A percentile compares a stretch with the other conserved stretches of the same genome.
These are phyloP conservation scores for Sonneratia caseolaris DNA, from an alignment of 345 rosid genomes.

Conservation along the genomic window DNA sequence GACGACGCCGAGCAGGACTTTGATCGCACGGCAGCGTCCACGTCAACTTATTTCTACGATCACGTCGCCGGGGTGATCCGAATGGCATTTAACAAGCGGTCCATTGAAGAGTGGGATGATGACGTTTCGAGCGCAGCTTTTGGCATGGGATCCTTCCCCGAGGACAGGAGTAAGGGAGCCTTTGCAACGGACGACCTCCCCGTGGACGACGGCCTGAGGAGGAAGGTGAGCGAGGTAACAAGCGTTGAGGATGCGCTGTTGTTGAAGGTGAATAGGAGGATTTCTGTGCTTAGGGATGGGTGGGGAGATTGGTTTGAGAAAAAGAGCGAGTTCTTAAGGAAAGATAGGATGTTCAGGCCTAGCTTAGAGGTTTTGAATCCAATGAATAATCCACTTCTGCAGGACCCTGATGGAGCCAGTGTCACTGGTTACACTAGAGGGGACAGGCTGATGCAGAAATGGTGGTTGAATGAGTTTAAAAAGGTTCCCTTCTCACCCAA, in stretches of 20 bases:
- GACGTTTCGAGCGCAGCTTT: slow-evolving; percentile 35
- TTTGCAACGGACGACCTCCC: slow-evolving; percentile 75
- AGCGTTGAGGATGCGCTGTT: slow-evolving; percentile 68
- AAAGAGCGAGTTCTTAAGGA: slow-evolving; percentile 76
- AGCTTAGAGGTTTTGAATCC: slow-evolving; percentile 76
- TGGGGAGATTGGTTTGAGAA: slow-evolving; percentile 99
- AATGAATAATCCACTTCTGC: slow-evolving; percentile 67
- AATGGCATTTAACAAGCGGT: slow-evolving; percentile 46
- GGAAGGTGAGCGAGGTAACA: slow-evolving; percentile 50
- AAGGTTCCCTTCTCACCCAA: slow-evolving; percentile 49
- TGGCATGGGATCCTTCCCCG: slow-evolving; percentile 15
- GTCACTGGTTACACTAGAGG: slow-evolving; percentile 63
- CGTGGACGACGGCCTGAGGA: slow-evolving; percentile 61
- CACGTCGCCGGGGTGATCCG: slow-evolving; percentile 54
- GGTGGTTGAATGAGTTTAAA: slow-evolving; percentile 56
- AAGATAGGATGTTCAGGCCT: slow-evolving; percentile 77
- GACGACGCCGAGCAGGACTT: slow-evolving; percentile 23
- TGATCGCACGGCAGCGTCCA: slow-evolving; percentile 24
- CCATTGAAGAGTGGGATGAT: slow-evolving; percentile 84
- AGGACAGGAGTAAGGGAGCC: slow-evolving; percentile 29
- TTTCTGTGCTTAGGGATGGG: slow-evolving; percentile 64
- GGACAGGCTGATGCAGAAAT: slow-evolving; percentile 59
- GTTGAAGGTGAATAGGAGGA: slow-evolving; percentile 46
- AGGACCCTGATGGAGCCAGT: slow-evolving; percentile 86
- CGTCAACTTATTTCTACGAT: slow-evolving; percentile 63